Conservation (phyloP, 2,329 filamentous ascomycete genomes). For the Elsinoe necatrix region DNA sequence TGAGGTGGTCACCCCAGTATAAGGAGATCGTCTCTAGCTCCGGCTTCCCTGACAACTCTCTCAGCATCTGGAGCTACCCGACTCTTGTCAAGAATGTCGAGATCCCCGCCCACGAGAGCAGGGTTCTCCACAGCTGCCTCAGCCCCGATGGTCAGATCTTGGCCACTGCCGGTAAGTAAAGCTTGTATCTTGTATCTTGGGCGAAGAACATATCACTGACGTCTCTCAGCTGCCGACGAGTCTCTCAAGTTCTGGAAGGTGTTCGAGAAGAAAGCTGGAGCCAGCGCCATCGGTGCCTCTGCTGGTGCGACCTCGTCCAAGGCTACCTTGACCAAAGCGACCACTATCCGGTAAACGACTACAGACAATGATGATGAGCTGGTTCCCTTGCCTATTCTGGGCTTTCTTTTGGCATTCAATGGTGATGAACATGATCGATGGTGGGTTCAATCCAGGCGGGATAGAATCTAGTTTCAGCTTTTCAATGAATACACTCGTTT, state of each 20-base stretch:
- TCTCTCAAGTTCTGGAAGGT: constrained; percentile 99
- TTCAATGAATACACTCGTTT: constrained; percentile 5
- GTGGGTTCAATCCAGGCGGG: neutral
- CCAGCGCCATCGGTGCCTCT: constrained; percentile 53
- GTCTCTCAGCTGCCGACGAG: constrained; percentile 69
- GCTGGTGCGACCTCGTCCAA: constrained; percentile 66
- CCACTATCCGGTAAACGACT: constrained; percentile 50
- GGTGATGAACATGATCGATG: neutral
- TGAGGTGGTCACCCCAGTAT: constrained; percentile 94
- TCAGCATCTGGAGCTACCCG: constrained; percentile 99
- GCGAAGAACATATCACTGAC: constrained; percentile 25
- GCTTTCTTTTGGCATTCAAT: constrained; percentile 3
- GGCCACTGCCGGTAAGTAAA: constrained; percentile 67
- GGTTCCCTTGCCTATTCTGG: neutral
- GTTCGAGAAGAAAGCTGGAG: constrained; percentile 94
- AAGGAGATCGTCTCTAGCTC: constrained; percentile 96
- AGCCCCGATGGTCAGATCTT: constrained; percentile 98
- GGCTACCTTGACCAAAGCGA: constrained; percentile 79
- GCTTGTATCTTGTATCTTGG: neutral
- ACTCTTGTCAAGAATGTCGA: constrained; percentile 95
- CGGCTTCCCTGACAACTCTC: constrained; percentile 97
- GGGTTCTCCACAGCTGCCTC: constrained; percentile 91
- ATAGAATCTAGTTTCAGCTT: neutral
- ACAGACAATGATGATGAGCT: neutral
- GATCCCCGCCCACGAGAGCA: constrained; percentile 93